Evolutionary conservation across 352 stramenopile species (phyloP), one percentile per base, ranked within the genome.

Genomic region (Phytophthora niederhauseri): DNA sequence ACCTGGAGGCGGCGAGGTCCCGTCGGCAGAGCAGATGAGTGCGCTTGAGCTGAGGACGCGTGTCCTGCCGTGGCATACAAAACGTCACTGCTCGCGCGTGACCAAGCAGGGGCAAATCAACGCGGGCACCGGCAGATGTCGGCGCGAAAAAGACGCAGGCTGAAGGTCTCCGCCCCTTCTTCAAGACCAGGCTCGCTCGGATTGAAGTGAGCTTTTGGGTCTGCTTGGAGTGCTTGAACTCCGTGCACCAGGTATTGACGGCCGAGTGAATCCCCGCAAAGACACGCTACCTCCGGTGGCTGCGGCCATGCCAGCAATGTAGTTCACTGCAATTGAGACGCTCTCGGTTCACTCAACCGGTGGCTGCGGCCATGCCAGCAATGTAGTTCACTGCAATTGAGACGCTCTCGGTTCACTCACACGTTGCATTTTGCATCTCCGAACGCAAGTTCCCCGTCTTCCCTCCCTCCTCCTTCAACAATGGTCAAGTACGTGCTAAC

Each of bases 401-500:
- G 41, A 48, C 36, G 31, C 31, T 3, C 17, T 48, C 41, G 17
- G 4, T 7, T 58, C 31, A 24, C 19, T 66, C 64, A 66, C 64
- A 66, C 57, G 66, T 51, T 71, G 50, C 50, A 54, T 57, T 57
- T 61, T 71, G 48, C 64, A 57, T 46, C 31, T 53, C n/a, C 46
- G 26, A 68, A 46, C 53, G 20, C 56, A 63, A 24, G 41, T 60
- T 68, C 53, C 4, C 45, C 20, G 5, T 28, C n/a, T 30, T 9
- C 53, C 36, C 50, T 50, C 12, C 51, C 57, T 20, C 14, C 43
- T 57, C 26, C 46, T 57, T 19, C 38, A 48, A 57, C 4, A 36
- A 30, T 63, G 57, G 57, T 63, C 41, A 68, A 68, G 51, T 68
- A 61, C 61, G 61, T 68, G 14, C 61, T 68, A 52, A 68, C 52